Evolutionary conservation across 768 basidiomycete species (phyloP), one percentile per base, ranked within the genome.

Genomic region (Exsudoporus frostii): DNA sequence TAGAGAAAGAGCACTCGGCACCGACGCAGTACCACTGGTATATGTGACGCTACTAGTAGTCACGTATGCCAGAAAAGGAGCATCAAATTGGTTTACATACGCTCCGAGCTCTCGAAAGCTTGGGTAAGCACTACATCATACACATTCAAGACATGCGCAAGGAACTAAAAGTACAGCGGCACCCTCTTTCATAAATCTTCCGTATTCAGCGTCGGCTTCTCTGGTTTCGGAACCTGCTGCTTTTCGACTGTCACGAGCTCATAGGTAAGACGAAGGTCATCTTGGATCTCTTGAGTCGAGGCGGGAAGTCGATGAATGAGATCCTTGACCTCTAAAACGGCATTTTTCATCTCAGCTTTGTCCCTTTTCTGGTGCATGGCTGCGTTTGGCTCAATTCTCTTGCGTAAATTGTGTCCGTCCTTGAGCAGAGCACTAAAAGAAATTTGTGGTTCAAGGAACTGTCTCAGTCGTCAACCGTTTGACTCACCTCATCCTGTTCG

Each of bases 401-500:
- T 67, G 46, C 69, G 67, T 46, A 76, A 51, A 10, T 50, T 53
- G 4, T 56, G 54, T 9, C 61, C 58, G 0, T 58, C 48, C 52
- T 73, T 73, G 43, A 69, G 50, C 17, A 65, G 43, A 8, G 47
- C 20, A 37, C 75, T 74, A 38, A 17, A 32, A 27, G 17, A 7
- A 40, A 30, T 38, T 22, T 24, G 7, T 40, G 13, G 24, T 51
- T 11, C 1, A 57, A 38, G 34, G 8, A 41, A 11, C 36, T 24
- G 4, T 19, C 11, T 13, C n/a, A n/a, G n/a, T 29, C 45, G 2
- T 15, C 8, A 5, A 19, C 10, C 9, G 1, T 33, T 17, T 6
- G 32, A 66, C 72, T 53, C 50, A 79, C 79, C 10, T 69, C 15
- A 73, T 57, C 33, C 61, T 50, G 3, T 53, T 76, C 46, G 66